Base-by-base conservation (phyloP, 441 rosid genomes). In the Manihot esculenta region DNA sequence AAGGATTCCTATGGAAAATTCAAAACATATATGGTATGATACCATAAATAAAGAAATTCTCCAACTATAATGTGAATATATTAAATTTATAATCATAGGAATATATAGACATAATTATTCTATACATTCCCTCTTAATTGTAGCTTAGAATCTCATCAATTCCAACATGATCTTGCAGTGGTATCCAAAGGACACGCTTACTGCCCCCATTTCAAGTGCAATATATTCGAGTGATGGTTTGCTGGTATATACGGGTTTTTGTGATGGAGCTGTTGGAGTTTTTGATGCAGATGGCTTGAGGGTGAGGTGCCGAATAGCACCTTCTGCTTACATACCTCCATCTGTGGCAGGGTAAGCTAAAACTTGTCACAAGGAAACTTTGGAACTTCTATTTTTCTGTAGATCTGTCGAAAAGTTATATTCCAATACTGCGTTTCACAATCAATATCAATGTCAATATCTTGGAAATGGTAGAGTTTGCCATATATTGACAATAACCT, bases 261-360 rank as follows among this genome's bases (percentile, higher is more conserved):
- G 83, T 72, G 88, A 86, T 21, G 90, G 88, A n/a, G 82, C 85
- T 30, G 68, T 86, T 59, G 90, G 87, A 70, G 88, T 86, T 64
- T 86, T 86, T 56, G 88, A 86, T 72, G 81, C 82, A 2, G 88
- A 84, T 42, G 68, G 78, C 66, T 71, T 86, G 27, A 79, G 85
- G 74, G 73, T 86, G 23, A 72, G 87, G 74, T 83, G 88, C 72
- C 81, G 90, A 66, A 80, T 86, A 56, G 84, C 85, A 41, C 79
- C 90, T 42, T 84, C 88, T 59, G 82, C 90, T 14, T 86, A 86
- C 71, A 74, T 84, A 42, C 76, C 86, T 53, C 77, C 83, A 10
- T 66, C 45, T 33, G 58, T 77, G 5, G 77, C 68, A 42, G 61
- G 86, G 87, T 86, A 68, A 74, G 82, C 66, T 14, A 18, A 23